These are phyloP conservation scores for Cutaneotrichosporon dermatis DNA, from an alignment of 1,284 basidiomycete genomes.

Conservation along the genomic window DNA sequence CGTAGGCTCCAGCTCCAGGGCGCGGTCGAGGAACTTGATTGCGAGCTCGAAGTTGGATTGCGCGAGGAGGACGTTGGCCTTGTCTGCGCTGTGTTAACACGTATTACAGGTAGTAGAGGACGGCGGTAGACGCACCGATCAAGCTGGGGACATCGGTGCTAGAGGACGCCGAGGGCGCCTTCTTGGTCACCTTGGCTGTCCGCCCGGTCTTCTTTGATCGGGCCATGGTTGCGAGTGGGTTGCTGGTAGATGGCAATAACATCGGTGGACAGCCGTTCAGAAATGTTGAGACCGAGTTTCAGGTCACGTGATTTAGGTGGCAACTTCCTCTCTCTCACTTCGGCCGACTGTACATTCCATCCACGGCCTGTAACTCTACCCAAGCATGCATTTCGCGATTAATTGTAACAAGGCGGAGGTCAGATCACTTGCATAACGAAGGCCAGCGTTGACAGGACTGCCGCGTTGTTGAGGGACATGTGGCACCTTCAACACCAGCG, in stretches of 20 bases:
- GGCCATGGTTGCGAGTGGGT: constrained; percentile 12
- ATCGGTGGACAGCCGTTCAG: background rate
- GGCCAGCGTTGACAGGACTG: too few species aligned
- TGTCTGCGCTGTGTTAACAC: constrained; percentile 26
- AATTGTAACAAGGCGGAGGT: too few species aligned
- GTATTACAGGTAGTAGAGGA: too few species aligned
- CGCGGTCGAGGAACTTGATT: constrained; percentile 63
- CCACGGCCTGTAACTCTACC: too few species aligned
- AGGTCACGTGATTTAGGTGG: constrained; percentile 6
- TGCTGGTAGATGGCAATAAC: background rate
- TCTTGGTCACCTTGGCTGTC: constrained; percentile 1
- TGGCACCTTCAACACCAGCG: too few species aligned
- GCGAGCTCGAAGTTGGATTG: constrained; percentile 82
- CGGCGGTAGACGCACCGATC: constrained; percentile 22
- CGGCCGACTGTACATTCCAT: too few species aligned
- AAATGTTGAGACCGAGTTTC: background rate
- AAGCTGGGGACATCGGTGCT: constrained; percentile 23
- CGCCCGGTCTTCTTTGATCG: constrained; percentile 15
- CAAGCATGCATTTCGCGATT: too few species aligned
- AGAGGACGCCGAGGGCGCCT: constrained; percentile 20
- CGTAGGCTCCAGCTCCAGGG: constrained; percentile 61
- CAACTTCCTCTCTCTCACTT: background rate
- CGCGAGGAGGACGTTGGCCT: constrained; percentile 67
- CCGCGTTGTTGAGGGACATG: too few species aligned
- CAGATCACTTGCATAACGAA: too few species aligned